Base-by-base conservation (phyloP, 345 rosid genomes). In the Eutrema heterophyllum region DNA sequence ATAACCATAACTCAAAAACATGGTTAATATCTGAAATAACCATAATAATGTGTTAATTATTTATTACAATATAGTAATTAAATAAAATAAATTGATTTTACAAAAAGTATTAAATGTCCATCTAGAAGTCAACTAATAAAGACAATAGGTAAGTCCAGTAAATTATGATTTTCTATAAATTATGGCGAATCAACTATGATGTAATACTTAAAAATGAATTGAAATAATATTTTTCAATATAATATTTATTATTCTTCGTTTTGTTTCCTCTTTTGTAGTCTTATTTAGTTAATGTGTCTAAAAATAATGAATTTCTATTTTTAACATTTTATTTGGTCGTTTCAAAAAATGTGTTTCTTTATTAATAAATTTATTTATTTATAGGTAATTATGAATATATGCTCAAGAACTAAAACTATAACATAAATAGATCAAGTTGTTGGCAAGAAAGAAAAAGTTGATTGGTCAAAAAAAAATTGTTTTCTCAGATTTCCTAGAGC, bases 401-500 rank as follows among this genome's bases (percentile, higher is more conserved):
- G 26, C 27, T n/a, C 15, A 29, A 40, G 7, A 7, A 1, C 29
- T 59, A 39, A 29, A 27, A 18, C 39, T 48, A 48, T 57, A 57
- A 15, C 49, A 51, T 2, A 60, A 46, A 44, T 9, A 9, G 1
- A 15, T 71, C 4, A 55, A 14, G 3, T 36, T 39, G 24, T 43
- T 62, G 24, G 13, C 6, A 12, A 40, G 4, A 7, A 43, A 26
- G 24, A 21, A 21, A 21, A 21, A 21, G 1, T 21, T 21, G 24
- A 21, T 21, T 1, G 24, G 24, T 21, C 24, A 21, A 26, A 14
- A 13, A 16, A 14, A 12, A 49, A 8, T 16, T 61, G 54, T 32
- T 63, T 63, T 32, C 54, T 72, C 70, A 43, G 63, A 72, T 51
- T 72, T 62, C 12, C 36, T 21, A 18, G 35, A 41, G 63, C 63